These are phyloP conservation scores for Boletus eberwhitei DNA, from an alignment of 768 basidiomycete genomes.

Conservation along the genomic window DNA sequence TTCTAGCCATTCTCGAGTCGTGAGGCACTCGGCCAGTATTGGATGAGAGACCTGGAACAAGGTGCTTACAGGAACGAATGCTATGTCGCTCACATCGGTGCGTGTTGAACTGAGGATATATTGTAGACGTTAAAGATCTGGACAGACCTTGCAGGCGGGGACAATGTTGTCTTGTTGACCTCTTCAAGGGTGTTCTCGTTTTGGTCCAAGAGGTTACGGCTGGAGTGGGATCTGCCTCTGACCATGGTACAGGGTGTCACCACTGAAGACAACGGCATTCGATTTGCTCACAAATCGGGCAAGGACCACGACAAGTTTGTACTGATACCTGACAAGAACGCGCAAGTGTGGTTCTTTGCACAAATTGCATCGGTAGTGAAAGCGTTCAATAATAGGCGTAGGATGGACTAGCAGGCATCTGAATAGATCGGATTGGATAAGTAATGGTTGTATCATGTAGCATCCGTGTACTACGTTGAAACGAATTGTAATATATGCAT, in stretches of 20 bases:
- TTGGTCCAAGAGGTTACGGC: conserved; percentile 76
- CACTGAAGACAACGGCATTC: conserved; percentile 87
- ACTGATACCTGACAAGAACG: conserved; percentile 67
- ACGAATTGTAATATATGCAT: conserved; percentile 25
- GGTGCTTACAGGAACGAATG: conserved; percentile 80
- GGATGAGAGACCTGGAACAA: conserved; percentile 93
- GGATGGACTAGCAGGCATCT: conserved; percentile 52
- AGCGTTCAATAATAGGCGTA: conserved; percentile 65
- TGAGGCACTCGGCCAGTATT: conserved; percentile 92
- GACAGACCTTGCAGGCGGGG: conserved; percentile 71
- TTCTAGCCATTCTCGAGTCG: conserved; percentile 81
- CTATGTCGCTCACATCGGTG: conserved; percentile 92
- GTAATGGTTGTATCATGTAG: conserved; percentile 22
- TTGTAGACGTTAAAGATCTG: conserved; percentile 9
- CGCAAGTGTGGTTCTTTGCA: conserved; percentile 79
- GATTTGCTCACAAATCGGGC: conserved; percentile 78
- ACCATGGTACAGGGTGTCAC: conserved; percentile 83
- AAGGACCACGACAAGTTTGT: conserved; percentile 74
- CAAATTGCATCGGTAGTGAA: conserved; percentile 76
- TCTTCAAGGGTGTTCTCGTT: conserved; percentile 76
- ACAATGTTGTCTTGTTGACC: conserved; percentile 79
- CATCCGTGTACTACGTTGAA: conserved; percentile 24
- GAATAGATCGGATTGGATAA: conserved; percentile 16
- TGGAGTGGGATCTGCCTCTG: conserved; percentile 92
- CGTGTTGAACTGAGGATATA: conserved; percentile 22